These are phyloP conservation scores for Astragalus glycyphyllos DNA, from an alignment of 306 rosid species.

Conservation along the genomic window DNA sequence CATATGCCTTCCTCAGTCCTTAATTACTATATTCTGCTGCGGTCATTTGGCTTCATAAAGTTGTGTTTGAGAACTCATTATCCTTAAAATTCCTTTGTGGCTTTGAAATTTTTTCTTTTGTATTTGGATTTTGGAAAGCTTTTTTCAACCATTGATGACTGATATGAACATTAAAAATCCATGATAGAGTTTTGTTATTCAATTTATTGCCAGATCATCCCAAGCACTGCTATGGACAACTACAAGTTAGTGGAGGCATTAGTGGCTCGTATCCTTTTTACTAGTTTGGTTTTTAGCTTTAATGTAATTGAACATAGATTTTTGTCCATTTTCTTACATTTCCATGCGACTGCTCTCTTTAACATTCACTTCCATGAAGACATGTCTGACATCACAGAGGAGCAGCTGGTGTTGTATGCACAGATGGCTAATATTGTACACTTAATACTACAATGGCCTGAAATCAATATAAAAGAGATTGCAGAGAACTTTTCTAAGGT, in stretches of 20 bases:
- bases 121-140: conserved; percentile 29
- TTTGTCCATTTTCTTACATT: conserved; percentile 30
- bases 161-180: background rate
- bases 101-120: conserved; percentile 21
- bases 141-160: conserved; percentile 15
- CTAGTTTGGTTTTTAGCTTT: conserved; percentile 26
- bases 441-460: conserved; percentile 74
- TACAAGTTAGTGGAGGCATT: conserved; percentile 80
- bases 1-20: background rate
- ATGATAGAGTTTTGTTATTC: conserved; percentile 16
- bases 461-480: conserved; percentile 72
- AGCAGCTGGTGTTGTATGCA: conserved; percentile 78
- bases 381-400: conserved; percentile 73
- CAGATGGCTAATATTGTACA: conserved; percentile 96
- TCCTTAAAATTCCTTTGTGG: conserved; percentile 24
- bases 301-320: conserved; percentile 17
- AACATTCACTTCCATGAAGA: conserved; percentile 56
- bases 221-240: conserved; percentile 65
- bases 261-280: conserved; percentile 83
- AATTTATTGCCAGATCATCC: conserved; percentile 63
- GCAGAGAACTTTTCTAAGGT: conserved; percentile 89
- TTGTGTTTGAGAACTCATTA: conserved; percentile 15
- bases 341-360: conserved; percentile 49
- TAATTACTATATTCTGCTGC: conserved; percentile 12
- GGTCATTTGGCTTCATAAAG: conserved; percentile 20